Evolutionary conservation across 2,329 filamentous ascomycete species (phyloP).

Genomic region (Fonsecaea erecta): DNA sequence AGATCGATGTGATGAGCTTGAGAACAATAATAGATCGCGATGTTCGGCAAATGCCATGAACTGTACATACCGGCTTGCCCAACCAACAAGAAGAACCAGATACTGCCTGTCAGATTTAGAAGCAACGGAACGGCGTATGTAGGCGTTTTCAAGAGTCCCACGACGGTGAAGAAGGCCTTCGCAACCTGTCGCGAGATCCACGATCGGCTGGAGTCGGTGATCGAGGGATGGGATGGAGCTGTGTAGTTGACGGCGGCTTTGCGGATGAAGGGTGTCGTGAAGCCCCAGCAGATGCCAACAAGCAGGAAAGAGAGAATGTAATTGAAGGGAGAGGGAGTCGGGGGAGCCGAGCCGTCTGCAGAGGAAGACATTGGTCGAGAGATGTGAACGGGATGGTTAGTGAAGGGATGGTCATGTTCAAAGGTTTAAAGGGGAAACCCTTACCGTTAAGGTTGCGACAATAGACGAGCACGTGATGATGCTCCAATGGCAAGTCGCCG

Average conservation of each 20-base stretch:
- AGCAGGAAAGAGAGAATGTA: slow-evolving; percentile 88
- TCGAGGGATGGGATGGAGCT: slow-evolving; percentile 53
- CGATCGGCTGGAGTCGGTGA: slow-evolving; percentile 50
- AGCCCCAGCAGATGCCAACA: slow-evolving; percentile 84
- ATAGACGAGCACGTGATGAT: neutral
- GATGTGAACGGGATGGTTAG: neutral
- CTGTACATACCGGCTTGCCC: slow-evolving; percentile 80
- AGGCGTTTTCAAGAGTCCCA: slow-evolving; percentile 79
- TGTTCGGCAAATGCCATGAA: slow-evolving; percentile 36
- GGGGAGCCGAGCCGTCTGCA: neutral
- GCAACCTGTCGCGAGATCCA: slow-evolving; percentile 67
- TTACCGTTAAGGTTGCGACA: neutral
- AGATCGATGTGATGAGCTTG: neutral
- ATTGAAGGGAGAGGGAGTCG: slow-evolving; percentile 62
- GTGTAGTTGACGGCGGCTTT: slow-evolving; percentile 77
- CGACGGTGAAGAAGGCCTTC: slow-evolving; percentile 71
- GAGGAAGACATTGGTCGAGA: slow-evolving; percentile 16
- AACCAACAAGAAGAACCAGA: slow-evolving; percentile 96
- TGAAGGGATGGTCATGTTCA: neutral
- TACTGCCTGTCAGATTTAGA: slow-evolving; percentile 86
- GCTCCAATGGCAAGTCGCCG: neutral
- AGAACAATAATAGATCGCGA: neutral
- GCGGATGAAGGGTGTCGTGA: slow-evolving; percentile 91
- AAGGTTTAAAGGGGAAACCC: neutral
- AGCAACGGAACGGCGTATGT: slow-evolving; percentile 83